Evolutionary conservation across 305 asterid genomes (phyloP), one percentile per base, ranked within the genome.

Genomic region (Solanum hybrid): DNA sequence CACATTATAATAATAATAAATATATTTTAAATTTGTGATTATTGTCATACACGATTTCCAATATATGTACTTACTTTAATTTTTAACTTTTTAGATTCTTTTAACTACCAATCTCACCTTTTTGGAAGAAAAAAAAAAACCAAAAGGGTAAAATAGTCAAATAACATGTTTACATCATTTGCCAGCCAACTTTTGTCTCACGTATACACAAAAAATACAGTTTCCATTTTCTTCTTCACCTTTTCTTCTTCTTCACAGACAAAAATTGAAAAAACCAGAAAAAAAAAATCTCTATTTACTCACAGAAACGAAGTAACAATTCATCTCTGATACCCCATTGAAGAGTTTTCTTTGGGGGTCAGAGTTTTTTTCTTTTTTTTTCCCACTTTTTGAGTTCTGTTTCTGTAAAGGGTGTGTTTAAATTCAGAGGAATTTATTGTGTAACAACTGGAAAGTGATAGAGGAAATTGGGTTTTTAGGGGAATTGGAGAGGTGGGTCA

Each of bases 171-270:
- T 42, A 17, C 85, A 51, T 79, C 51, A 46, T 32, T 22, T 34
- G 69, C 32, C 85, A 27, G 51, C 87, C 60, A 73, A 32, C 89
- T 88, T 90, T 90, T 90, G 90, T 90, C 89, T 88, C 80, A 34
- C 69, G 75, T 71, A 81, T 79, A 14, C 86, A 31, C 88, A 84
- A 6, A 56, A 56, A 5, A 10, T 66, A 38, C 79, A 8, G 69
- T 10, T 46, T 42, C 6, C 35, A 5, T 29, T 88, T 66, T 77
- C 0, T 29, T 14, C 79, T 29, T 80, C 34, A 7, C 26, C 71
- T 60, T 20, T 29, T 3, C 79, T 29, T 80, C 34, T 80, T 87
- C 66, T 16, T 24, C 22, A 26, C 34, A 10, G 22, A 51, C 24
- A 85, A 32, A 46, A 75, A 73, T 46, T 14, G 13, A 5, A 27